Evolutionary conservation across 352 stramenopile genomes (phyloP), one percentile per base, ranked within the genome.

Genomic region (Phytophthora citrophthora): DNA sequence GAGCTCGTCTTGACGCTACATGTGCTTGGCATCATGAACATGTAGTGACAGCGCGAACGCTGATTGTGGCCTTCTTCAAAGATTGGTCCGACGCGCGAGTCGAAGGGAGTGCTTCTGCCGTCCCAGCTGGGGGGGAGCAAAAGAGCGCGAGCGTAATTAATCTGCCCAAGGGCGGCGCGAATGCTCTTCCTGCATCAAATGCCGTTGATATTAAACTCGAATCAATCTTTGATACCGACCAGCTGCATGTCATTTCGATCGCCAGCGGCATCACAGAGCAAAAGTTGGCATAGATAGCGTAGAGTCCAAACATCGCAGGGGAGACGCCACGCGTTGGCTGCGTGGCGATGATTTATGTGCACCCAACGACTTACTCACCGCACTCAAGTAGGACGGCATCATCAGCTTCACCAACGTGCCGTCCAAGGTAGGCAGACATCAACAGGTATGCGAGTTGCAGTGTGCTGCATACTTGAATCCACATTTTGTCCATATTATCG

Each of bases 401-500:
- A 39, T 4, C 32, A 39, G 32, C n/a, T n/a, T n/a, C n/a, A n/a
- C n/a, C n/a, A n/a, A n/a, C n/a, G n/a, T n/a, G n/a, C n/a, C n/a
- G n/a, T n/a, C n/a, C n/a, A n/a, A 20, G 20, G 20, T 2, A 20
- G 20, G 20, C 20, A 20, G 20, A 20, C 20, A 20, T 20, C 20
- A 20, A 2, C 20, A 20, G 20, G 20, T 20, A 20, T 20, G 32
- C 13, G 32, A n/a, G 13, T 12, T 39, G 32, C 26, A 29, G 26
- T 8, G 26, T 20, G 20, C 20, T 20, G 20, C 20, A 20, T 31
- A 54, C 24, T 34, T 3, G 29, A 34, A 54, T 11, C 34, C 48
- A 49, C 58, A 66, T 60, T 43, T 66, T 66, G 61, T 64, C 61
- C 61, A 69, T 54, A 69, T 64, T 69, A 59, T 64, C 61, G 34